These are phyloP conservation scores for Fagopyrum tataricum DNA, from an alignment of 148 eudicot species.

Conservation along the genomic window DNA sequence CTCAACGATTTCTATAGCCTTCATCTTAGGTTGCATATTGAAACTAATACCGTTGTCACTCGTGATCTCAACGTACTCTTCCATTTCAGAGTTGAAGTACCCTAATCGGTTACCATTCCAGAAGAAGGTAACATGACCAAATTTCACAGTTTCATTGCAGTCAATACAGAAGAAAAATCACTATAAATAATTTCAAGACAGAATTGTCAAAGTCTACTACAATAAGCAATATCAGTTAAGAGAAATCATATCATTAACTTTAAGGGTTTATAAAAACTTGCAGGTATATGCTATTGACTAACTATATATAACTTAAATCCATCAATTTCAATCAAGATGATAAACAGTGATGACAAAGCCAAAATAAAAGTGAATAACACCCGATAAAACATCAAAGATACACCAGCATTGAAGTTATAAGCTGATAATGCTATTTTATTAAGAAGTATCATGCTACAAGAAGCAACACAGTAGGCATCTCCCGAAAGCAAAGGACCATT, in stretches of 20 bases:
- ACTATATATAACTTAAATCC: background rate
- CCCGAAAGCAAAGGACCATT: constrained; percentile 69
- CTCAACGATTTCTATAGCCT: constrained; percentile 85
- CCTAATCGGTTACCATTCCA: constrained; percentile 96
- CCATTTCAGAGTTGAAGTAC: constrained; percentile 68
- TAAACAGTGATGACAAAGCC: background rate
- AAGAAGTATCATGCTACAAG: constrained; percentile 85
- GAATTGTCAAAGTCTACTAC: no score
- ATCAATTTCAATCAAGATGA: background rate
- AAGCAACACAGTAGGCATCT: constrained; percentile 70
- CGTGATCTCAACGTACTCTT: constrained; percentile 95
- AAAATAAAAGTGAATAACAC: constrained; percentile 21
- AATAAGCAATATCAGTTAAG: no score
- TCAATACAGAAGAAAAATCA: background rate
- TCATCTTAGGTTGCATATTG: constrained; percentile 78
- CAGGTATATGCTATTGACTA: background rate
- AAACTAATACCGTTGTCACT: constrained; percentile 87
- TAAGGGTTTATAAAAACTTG: no score
- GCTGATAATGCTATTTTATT: constrained; percentile 76
- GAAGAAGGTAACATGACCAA: constrained; percentile 94
- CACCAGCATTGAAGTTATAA: constrained; percentile 73
- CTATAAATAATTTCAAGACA: background rate
- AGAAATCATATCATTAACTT: no score
- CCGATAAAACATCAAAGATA: constrained; percentile 89
- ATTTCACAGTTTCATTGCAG: constrained; percentile 88